These are phyloP conservation scores for Metarhizium sp. DNA, from an alignment of 2,329 filamentous ascomycete genomes.

Conservation along the genomic window DNA sequence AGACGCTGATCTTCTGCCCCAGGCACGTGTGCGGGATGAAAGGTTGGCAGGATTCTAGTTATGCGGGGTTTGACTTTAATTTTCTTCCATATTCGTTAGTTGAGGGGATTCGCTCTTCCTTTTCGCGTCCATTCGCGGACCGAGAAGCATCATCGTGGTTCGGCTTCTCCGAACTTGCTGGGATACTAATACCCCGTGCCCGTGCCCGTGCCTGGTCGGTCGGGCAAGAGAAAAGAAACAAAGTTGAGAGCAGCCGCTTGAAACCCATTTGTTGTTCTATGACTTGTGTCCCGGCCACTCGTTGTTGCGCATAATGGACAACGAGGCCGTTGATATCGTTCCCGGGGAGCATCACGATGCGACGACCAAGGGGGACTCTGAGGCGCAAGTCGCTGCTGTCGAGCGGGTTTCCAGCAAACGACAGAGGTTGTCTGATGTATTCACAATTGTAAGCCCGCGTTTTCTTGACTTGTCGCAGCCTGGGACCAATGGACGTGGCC, in stretches of 20 bases:
- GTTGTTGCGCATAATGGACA: not conserved
- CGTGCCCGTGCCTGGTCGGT: too few relatives aligned
- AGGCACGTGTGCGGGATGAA: not conserved
- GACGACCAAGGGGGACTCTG: not conserved
- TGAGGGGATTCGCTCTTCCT: too few relatives aligned
- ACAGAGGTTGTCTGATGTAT: slow-evolving; percentile 16
- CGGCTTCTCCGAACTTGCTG: too few relatives aligned
- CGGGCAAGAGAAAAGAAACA: too few relatives aligned
- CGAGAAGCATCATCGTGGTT: too few relatives aligned
- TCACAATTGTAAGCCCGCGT: slow-evolving; percentile 13
- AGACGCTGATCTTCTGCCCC: not conserved
- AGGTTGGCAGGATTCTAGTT: not conserved
- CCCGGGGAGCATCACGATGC: not conserved
- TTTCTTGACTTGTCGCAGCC: not conserved
- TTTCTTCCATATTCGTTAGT: not conserved
- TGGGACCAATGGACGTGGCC: too few relatives aligned
- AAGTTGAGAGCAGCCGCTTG: not conserved
- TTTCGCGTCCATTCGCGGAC: too few relatives aligned
- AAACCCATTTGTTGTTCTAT: not conserved
- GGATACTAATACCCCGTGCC: too few relatives aligned
- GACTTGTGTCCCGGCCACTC: not conserved
- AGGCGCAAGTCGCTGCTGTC: not conserved
- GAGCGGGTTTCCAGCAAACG: slow-evolving; percentile 3
- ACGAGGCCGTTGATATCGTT: not conserved
- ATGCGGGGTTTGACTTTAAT: not conserved